Evolutionary conservation across 2,329 filamentous ascomycete genomes (phyloP).

Genomic region (Bisporella sp.): DNA sequence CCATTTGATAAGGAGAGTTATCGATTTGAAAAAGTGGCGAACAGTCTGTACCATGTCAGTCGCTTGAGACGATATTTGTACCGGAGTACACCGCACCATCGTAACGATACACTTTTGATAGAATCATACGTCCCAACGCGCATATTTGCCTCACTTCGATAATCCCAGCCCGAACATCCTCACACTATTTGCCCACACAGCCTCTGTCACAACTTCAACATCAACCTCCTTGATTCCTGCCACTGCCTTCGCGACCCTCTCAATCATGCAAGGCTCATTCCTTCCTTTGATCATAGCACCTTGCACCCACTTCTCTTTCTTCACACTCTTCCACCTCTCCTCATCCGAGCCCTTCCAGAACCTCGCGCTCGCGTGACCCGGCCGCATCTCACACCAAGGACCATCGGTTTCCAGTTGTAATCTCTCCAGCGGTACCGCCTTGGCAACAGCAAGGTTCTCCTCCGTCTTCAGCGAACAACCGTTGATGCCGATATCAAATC

Average conservation of each 20-base stretch:
- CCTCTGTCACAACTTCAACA: constrained; percentile 79
- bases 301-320: constrained; percentile 91
- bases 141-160: neutral
- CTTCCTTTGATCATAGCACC: constrained; percentile 89
- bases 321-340: constrained; percentile 68
- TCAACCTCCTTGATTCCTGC: constrained; percentile 75
- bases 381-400: constrained; percentile 93
- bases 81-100: neutral
- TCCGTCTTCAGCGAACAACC: constrained; percentile 93
- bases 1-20: neutral
- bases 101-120: neutral
- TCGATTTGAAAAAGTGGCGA: neutral
- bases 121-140: neutral
- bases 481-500: constrained; percentile 90
- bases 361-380: constrained; percentile 66
- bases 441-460: constrained; percentile 83
- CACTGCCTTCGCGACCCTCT: constrained; percentile 80
- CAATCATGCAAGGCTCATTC: constrained; percentile 87
- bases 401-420: constrained; percentile 96
- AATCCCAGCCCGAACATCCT: constrained; percentile 70
- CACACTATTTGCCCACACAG: constrained; percentile 76
- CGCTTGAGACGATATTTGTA: neutral
- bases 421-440: constrained; percentile 66
- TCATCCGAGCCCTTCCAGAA: constrained; percentile 21
- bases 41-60: neutral